Evolutionary conservation across 306 rosid genomes (phyloP).

Genomic region (Pachyrhizus erosus): DNA sequence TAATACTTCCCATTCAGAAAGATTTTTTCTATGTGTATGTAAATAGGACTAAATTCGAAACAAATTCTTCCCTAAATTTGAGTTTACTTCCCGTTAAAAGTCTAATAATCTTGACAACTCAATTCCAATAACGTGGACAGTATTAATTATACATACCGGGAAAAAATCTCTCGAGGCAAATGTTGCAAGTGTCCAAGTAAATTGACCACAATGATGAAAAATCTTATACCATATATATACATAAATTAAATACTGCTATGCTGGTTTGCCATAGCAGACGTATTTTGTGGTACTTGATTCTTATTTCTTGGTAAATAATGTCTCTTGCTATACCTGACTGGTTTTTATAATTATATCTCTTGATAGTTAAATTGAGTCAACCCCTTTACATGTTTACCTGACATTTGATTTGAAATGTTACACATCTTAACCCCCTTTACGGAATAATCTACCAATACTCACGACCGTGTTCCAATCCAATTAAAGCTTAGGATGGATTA

Average conservation of each 20-base stretch:
- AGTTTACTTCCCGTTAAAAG: conserved; percentile 9
- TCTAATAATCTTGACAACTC: not conserved
- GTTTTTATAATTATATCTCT: not conserved
- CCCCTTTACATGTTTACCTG: not conserved
- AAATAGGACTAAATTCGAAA: not conserved
- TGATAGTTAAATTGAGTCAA: not conserved
- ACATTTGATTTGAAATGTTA: not conserved
- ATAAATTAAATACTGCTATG: not conserved
- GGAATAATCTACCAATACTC: not conserved
- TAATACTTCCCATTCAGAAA: conserved; percentile 16
- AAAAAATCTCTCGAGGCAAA: not conserved
- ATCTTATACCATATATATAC: not conserved
- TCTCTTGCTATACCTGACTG: not conserved
- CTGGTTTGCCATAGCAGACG: not conserved
- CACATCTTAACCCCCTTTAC: not conserved
- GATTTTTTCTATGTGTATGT: conserved; percentile 5
- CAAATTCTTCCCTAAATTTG: not conserved
- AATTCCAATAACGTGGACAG: not conserved
- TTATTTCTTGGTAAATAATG: not conserved
- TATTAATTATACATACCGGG: no score
- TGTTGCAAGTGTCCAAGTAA: not conserved
- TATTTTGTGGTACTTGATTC: not conserved
- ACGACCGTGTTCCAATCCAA: conserved; percentile 17
- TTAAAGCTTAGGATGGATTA: not conserved
- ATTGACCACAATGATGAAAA: conserved; percentile 11